A percentile compares a stretch with the other conserved stretches of the same genome.
phyloP scores from a whole-genome alignment of 208 protist genomes.

The Phytomonas francai region DNA sequence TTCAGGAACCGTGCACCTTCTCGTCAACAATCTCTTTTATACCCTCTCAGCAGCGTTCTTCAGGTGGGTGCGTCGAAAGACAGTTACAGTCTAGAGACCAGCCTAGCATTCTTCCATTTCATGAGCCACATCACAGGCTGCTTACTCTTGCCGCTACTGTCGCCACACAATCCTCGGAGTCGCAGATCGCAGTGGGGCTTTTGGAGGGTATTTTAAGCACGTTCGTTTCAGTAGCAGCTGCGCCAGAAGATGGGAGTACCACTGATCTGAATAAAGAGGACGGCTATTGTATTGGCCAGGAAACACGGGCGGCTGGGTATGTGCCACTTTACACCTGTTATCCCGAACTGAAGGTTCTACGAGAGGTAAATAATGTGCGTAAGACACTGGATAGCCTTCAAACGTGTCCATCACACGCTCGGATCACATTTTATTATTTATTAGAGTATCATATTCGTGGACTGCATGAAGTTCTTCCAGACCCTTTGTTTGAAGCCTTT shows the following conservation, averaged over 20 bases:
- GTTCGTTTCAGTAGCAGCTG: not conserved
- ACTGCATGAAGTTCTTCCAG: conserved; percentile 38
- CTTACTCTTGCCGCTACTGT: not conserved
- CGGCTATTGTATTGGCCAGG: not conserved
- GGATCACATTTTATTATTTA: conserved; percentile 15
- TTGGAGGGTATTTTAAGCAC: not conserved
- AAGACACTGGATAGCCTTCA: conserved; percentile 40
- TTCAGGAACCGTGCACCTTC: not conserved
- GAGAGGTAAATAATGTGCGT: conserved; percentile 37
- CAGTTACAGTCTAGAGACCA: not conserved
- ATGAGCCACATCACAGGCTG: not conserved
- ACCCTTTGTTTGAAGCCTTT: conserved; percentile 57
- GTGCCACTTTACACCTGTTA: conserved; percentile 18
- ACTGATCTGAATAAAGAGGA: not conserved
- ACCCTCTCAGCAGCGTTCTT: not conserved
- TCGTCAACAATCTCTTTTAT: not conserved
- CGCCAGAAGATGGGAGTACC: not conserved
- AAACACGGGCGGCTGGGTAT: not conserved
- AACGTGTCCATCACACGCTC: conserved; percentile 20
- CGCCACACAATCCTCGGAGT: not conserved
- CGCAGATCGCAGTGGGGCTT: not conserved
- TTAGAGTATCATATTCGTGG: conserved; percentile 19
- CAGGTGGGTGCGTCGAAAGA: not conserved
- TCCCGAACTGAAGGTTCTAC: conserved; percentile 46
- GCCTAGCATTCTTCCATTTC: not conserved